These are phyloP conservation scores for Pythium oligandrum DNA, from an alignment of 352 stramenopile species.

Conservation along the genomic window DNA sequence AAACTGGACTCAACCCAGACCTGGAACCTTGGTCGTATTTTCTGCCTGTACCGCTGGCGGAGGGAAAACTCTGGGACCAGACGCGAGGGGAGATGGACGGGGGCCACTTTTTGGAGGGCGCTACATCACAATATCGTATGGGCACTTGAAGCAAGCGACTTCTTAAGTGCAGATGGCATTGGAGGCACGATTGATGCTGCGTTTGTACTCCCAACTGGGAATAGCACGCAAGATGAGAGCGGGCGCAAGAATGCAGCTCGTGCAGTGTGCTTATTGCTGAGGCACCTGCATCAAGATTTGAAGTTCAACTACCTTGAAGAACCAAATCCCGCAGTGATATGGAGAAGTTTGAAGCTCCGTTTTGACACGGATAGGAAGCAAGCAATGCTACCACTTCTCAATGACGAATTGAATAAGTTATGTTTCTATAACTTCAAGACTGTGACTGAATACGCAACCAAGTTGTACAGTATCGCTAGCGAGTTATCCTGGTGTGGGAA, in stretches of 20 bases:
- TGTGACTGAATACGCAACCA: slow-evolving; percentile 13
- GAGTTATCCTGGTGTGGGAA: slow-evolving; percentile 4
- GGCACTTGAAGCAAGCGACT: slow-evolving; percentile 12
- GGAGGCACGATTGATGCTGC: slow-evolving; percentile 1
- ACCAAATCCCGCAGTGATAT: slow-evolving; percentile 8
- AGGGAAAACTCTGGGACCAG: too few species aligned
- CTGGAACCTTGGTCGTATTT: too few species aligned
- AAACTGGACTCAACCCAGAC: too few species aligned
- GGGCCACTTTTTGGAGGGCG: too few species aligned
- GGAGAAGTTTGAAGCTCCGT: slow-evolving; percentile 4
- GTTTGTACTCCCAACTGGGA: slow-evolving; percentile 6
- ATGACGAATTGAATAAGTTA: slow-evolving; percentile 13
- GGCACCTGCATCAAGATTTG: slow-evolving; percentile 7
- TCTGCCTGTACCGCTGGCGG: too few species aligned
- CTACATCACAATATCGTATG: slow-evolving; percentile 20
- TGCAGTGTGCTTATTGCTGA: slow-evolving; percentile 6
- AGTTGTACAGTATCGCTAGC: slow-evolving; percentile 11
- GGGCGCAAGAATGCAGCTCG: slow-evolving; percentile 1
- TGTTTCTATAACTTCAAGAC: slow-evolving; percentile 21
- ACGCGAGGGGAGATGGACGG: too few species aligned
- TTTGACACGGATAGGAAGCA: slow-evolving; percentile 12
- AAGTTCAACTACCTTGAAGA: slow-evolving; percentile 16
- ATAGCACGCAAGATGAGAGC: not conserved
- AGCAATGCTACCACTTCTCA: slow-evolving; percentile 7
- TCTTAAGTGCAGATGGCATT: slow-evolving; percentile 11